These are phyloP conservation scores for Erodium texanum DNA, from an alignment of 441 rosid species.

Conservation along the genomic window DNA sequence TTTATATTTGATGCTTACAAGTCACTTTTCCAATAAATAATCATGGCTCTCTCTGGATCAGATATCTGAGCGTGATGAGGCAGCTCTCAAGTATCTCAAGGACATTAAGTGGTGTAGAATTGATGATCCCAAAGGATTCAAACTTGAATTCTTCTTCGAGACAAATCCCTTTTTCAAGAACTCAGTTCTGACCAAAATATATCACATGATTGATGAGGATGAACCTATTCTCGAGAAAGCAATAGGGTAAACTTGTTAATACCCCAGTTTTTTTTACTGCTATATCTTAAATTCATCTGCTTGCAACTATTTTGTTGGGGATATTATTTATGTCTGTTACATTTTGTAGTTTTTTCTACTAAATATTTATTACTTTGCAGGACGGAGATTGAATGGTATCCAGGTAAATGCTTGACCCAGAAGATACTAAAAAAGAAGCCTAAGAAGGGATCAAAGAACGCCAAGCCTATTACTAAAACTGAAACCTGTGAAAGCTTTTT, in stretches of 20 bases:
- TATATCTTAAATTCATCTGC: background rate
- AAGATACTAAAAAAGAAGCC: conserved; percentile 78
- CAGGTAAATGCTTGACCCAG: conserved; percentile 78
- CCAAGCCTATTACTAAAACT: conserved; percentile 73
- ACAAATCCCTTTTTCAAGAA: conserved; percentile 75
- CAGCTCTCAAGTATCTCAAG: conserved; percentile 64
- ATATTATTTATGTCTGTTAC: too few species aligned
- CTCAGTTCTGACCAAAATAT: conserved; percentile 63
- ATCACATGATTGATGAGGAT: conserved; percentile 90
- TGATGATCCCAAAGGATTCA: conserved; percentile 83
- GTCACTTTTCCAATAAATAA: background rate
- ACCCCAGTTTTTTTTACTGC: background rate
- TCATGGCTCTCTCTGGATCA: conserved; percentile 17
- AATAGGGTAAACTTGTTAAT: conserved; percentile 42
- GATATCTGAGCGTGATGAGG: conserved; percentile 86
- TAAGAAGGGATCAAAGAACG: conserved; percentile 78
- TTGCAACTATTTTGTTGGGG: background rate
- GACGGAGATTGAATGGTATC: conserved; percentile 84
- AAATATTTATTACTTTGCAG: conserved; percentile 26
- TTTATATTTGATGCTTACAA: background rate
- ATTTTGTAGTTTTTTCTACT: background rate
- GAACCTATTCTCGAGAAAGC: conserved; percentile 90
- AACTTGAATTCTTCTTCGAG: conserved; percentile 74
- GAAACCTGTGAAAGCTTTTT: conserved; percentile 86
- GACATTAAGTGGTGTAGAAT: conserved; percentile 71